Evolutionary conservation across 139 green algal genomes (phyloP).

Genomic region (Edaphochlamys debaryana): DNA sequence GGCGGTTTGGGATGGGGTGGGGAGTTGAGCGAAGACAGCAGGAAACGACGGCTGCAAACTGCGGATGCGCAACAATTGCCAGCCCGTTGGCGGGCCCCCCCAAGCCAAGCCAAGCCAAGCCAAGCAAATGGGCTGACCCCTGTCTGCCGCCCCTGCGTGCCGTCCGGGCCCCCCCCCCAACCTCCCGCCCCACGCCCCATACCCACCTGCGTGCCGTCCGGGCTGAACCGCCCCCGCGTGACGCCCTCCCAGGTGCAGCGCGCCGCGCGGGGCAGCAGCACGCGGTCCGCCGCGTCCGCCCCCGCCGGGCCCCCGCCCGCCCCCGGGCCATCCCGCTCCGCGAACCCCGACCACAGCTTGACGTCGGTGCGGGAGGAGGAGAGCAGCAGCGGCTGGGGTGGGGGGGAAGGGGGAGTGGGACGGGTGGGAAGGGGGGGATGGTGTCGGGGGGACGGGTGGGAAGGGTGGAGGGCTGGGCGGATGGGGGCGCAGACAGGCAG

Average conservation of each 20-base stretch:
- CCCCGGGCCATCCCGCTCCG: conserved; percentile 34
- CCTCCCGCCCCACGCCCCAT: too few relatives aligned
- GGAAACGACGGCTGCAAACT: too few relatives aligned
- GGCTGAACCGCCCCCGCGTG: conserved; percentile 50
- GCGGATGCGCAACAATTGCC: too few relatives aligned
- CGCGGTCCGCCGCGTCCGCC: conserved; percentile 3
- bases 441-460: neutral
- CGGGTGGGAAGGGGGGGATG: neutral
- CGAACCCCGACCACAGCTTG: conserved; percentile 66
- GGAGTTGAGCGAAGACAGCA: too few relatives aligned
- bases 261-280: conserved; percentile 44
- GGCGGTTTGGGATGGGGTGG: too few relatives aligned
- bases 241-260: conserved; percentile 47
- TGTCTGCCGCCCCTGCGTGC: too few relatives aligned
- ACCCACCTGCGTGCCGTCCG: conserved; percentile 50
- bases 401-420: neutral
- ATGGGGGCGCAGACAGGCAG: too few relatives aligned
- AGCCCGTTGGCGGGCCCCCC: too few relatives aligned
- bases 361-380: conserved; percentile 66
- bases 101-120: too few relatives aligned
- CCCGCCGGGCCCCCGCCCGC: conserved; percentile 13
- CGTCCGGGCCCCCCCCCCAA: too few relatives aligned
- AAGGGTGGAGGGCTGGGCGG: too few relatives aligned
- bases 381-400: conserved; percentile 57
- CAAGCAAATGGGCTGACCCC: too few relatives aligned